Evolutionary conservation across 1,139 yeast species (phyloP).

Genomic region (Zygoascus sp.): DNA sequence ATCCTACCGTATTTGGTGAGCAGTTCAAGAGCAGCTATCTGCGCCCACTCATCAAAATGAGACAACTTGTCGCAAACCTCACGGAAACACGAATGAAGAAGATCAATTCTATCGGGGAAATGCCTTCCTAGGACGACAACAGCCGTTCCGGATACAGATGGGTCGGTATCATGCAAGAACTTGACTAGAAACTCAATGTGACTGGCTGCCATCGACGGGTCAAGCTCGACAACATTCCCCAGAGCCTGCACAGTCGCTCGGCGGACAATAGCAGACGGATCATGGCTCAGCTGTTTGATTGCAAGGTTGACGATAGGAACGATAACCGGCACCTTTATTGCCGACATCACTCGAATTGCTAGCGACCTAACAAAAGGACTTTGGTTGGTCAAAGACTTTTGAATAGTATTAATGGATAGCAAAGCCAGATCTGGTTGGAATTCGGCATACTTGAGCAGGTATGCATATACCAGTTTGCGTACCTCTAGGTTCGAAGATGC

Average conservation of each 20-base stretch:
- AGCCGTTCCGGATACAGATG: slow-evolving; percentile 67
- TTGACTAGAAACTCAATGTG: slow-evolving; percentile 48
- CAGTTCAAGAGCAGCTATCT: slow-evolving; percentile 54
- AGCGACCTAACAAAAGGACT: slow-evolving; percentile 64
- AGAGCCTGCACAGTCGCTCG: slow-evolving; percentile 76
- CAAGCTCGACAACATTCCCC: slow-evolving; percentile 53
- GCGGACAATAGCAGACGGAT: slow-evolving; percentile 74
- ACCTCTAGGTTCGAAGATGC: slow-evolving; percentile 67
- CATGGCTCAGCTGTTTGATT: slow-evolving; percentile 62
- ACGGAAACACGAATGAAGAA: slow-evolving; percentile 69
- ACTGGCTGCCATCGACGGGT: slow-evolving; percentile 41
- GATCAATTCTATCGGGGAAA: slow-evolving; percentile 54
- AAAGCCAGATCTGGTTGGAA: slow-evolving; percentile 83
- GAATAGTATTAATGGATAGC: slow-evolving; percentile 85
- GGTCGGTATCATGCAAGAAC: slow-evolving; percentile 59
- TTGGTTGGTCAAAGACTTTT: slow-evolving; percentile 70
- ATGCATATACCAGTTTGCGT: slow-evolving; percentile 72
- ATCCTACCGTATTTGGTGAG: slow-evolving; percentile 62
- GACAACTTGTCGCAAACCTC: slow-evolving; percentile 52
- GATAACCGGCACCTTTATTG: slow-evolving; percentile 73
- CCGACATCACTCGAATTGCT: slow-evolving; percentile 75
- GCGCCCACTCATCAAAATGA: slow-evolving; percentile 76
- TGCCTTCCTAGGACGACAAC: slow-evolving; percentile 53
- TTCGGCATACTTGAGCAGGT: slow-evolving; percentile 74
- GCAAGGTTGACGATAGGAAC: slow-evolving; percentile 74